Conservation (phyloP, 768 basidiomycete genomes). For the Tylopilus intermedius region DNA sequence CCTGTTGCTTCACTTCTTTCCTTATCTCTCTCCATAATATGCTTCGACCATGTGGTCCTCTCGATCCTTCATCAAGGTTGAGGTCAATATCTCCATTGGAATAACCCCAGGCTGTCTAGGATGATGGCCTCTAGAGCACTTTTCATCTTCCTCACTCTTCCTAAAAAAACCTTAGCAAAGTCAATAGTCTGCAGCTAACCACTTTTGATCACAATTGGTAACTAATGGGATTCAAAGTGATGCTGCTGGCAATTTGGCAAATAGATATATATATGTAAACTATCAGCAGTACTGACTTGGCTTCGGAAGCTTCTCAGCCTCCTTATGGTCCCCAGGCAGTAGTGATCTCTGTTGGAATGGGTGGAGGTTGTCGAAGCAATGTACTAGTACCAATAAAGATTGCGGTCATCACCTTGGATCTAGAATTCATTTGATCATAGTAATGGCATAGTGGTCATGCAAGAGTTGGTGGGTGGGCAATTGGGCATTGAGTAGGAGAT, state of each 20-base stretch:
- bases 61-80: neutral
- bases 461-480: too few species aligned
- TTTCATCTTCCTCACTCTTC: constrained; percentile 51
- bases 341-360: too few species aligned
- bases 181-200: constrained; percentile 78
- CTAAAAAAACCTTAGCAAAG: constrained; percentile 47
- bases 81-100: constrained; percentile 19
- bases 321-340: too few species aligned
- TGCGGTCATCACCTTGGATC: too few species aligned
- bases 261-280: constrained; percentile 49
- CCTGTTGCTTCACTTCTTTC: constrained; percentile 58
- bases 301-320: too few species aligned
- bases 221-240: constrained; percentile 65
- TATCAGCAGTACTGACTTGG: constrained; percentile 26
- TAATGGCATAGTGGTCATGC: too few species aligned
- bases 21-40: constrained; percentile 64
- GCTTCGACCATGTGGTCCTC: constrained; percentile 37
- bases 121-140: constrained; percentile 47
- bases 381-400: too few species aligned
- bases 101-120: constrained; percentile 23
- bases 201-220: constrained; percentile 63
- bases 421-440: too few species aligned
- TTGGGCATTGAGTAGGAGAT: too few species aligned
- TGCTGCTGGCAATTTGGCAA: constrained; percentile 58
- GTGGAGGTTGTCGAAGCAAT: too few species aligned